phyloP scores from a whole-genome alignment of 1,139 yeast species.

The Suhomyces taliae region DNA sequence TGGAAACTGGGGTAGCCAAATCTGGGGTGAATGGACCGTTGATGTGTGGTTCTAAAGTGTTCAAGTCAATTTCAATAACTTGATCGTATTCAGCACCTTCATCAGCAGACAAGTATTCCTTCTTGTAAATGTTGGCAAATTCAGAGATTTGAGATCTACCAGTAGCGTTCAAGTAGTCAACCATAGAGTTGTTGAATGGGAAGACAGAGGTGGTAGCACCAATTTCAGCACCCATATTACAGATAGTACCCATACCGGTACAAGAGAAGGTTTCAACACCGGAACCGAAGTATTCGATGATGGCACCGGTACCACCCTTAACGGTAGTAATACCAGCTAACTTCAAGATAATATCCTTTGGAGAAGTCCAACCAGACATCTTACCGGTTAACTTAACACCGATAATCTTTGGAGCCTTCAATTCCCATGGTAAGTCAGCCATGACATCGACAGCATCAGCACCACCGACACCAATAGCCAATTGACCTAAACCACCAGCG shows the following conservation, averaged over 20 bases:
- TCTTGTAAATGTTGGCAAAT: slow-evolving; percentile 72
- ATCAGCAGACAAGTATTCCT: slow-evolving; percentile 85
- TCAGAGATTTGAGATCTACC: slow-evolving; percentile 81
- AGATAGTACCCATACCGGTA: slow-evolving; percentile 99
- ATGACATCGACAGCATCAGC: slow-evolving; percentile 99
- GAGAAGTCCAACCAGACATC: slow-evolving; percentile 98
- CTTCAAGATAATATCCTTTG: slow-evolving; percentile 94
- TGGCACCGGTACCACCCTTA: slow-evolving; percentile 98
- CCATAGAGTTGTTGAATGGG: slow-evolving; percentile 95
- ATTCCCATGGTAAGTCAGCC: slow-evolving; percentile 96
- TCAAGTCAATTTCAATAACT: slow-evolving; percentile 90
- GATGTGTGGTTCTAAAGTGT: slow-evolving; percentile 94
- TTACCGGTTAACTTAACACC: slow-evolving; percentile 97
- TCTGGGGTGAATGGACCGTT: slow-evolving; percentile 99
- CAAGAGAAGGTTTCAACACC: slow-evolving; percentile 96
- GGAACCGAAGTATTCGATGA: slow-evolving; percentile 95
- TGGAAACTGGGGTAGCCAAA: slow-evolving; percentile 95
- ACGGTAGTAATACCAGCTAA: slow-evolving; percentile 97
- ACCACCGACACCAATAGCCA: slow-evolving; percentile 99
- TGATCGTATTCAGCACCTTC: slow-evolving; percentile 95
- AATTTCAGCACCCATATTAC: slow-evolving; percentile 99
- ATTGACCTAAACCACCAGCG: slow-evolving; percentile 99
- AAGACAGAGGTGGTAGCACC: slow-evolving; percentile 99
- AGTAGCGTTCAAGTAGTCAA: slow-evolving; percentile 85
- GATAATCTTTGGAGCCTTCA: slow-evolving; percentile 95